Evolutionary conservation across 257 asterid genomes (phyloP), one percentile per base, ranked within the genome.

Genomic region (Solanum dulcamara): DNA sequence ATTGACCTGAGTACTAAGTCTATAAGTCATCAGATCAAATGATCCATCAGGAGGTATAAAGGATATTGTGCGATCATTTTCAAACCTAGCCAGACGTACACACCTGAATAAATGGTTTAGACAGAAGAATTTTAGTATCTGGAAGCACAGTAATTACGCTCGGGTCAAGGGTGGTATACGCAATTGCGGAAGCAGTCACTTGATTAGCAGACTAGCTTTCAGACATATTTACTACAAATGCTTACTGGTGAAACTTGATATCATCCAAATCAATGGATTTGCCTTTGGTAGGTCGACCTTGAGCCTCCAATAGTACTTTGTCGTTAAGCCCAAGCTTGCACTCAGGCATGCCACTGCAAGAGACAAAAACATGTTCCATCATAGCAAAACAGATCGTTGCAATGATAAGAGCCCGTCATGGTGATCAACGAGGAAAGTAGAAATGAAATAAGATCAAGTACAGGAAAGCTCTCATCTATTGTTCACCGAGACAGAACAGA

Each of bases 41-140:
- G 99, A 88, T 60, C 99, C 99, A 91, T 97, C 99, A 72, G 99
- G 99, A 88, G 99, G 99, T 89, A 97, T 87, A 86, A 97, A 97
- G 85, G 99, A 93, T 91, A 97, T 97, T 40, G 99, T 97, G 62
- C 99, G 92, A 85, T 97, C 99, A 86, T 93, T 95, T 85, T 97
- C 99, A 87, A 97, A 97, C 57, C 99, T 93, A 68, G 98, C 93
- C 93, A 97, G 91, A 74, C 99, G 99, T 87, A 97, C 99, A 88
- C 99, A 97, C 94, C 99, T 97, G 89, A 70, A 86, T 46, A 70
- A 84, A 87, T 67, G 50, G 85, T 60, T 71, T 84, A 85, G 57
- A 60, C 80, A 81, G 83, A 44, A 75, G 10, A 26, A 40, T 4
- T 22, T 51, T 15, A 51, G 5, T 20, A 33, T 42, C 60, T 70